These are phyloP conservation scores for Prinsepia uniflora DNA, from an alignment of 306 rosid genomes.

Conservation along the genomic window DNA sequence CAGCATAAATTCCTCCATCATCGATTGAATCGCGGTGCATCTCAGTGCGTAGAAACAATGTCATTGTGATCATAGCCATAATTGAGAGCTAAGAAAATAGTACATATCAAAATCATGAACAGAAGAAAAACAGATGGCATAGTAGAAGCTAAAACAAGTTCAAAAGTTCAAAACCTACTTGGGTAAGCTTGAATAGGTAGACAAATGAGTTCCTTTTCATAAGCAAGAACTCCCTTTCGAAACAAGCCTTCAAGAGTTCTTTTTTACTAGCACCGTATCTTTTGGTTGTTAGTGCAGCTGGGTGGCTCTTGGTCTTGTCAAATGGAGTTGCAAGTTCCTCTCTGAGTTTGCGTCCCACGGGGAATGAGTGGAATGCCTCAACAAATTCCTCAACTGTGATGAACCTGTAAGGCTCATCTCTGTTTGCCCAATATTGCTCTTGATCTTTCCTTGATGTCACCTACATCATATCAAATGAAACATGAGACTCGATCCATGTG, in stretches of 20 bases:
- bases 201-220: conserved; percentile 57
- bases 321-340: conserved; percentile 37
- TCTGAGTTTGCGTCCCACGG: conserved; percentile 31
- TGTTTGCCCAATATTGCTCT: conserved; percentile 38
- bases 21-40: conserved; percentile 40
- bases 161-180: conserved; percentile 31
- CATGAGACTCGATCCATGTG: not conserved
- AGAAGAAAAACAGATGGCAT: not conserved
- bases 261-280: conserved; percentile 34
- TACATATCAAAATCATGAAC: not conserved
- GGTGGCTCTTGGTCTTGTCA: conserved; percentile 54
- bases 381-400: conserved; percentile 38
- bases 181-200: conserved; percentile 37
- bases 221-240: conserved; percentile 54
- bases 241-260: conserved; percentile 52
- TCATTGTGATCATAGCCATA: conserved; percentile 38
- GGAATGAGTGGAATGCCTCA: conserved; percentile 37
- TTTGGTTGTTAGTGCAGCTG: conserved; percentile 40
- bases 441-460: conserved; percentile 61
- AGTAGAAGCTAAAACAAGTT: not conserved
- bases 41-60: conserved; percentile 41
- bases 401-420: conserved; percentile 41
- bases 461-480: conserved; percentile 17
- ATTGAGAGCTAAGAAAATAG: conserved; percentile 27
- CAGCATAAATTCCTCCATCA: conserved; percentile 43